Evolutionary conservation across 495 filamentous ascomycete genomes (phyloP).

Genomic region (Penicillium bovifimosum): DNA sequence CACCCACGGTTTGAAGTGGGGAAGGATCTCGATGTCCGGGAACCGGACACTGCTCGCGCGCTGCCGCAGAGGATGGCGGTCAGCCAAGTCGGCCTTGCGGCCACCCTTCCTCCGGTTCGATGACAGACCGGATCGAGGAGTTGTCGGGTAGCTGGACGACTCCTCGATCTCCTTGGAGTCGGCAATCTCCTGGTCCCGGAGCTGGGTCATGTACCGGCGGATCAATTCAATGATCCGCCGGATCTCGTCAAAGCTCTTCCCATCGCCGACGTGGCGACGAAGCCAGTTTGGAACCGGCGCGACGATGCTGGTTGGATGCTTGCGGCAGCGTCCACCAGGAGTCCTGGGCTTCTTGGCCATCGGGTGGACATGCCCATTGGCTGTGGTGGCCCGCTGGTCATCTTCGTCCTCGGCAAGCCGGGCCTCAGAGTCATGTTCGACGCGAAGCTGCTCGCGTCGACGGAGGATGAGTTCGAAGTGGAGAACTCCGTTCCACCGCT

Average conservation of each 20-base stretch:
- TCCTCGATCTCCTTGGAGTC: no score
- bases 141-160: no score
- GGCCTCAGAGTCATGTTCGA: slow-evolving; percentile 13
- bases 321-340: slow-evolving; percentile 1
- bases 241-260: slow-evolving; percentile 31
- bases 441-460: slow-evolving; percentile 16
- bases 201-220: slow-evolving; percentile 11
- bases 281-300: slow-evolving; percentile 36
- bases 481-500: slow-evolving; percentile 52
- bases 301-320: slow-evolving; percentile 18
- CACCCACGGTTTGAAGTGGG: slow-evolving; percentile 41
- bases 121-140: neutral
- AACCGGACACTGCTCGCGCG: slow-evolving; percentile 28
- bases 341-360: neutral
- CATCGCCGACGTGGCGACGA: slow-evolving; percentile 15
- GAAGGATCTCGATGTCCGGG: slow-evolving; percentile 65
- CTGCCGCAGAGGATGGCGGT: neutral
- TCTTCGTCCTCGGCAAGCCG: neutral
- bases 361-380: neutral
- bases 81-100: neutral
- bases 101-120: neutral
- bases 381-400: no score
- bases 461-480: slow-evolving; percentile 29
- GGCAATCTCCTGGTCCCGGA: neutral
- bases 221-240: slow-evolving; percentile 22